Conservation (phyloP, 495 filamentous ascomycete species). For the Podospora bellae-mahoneyi region DNA sequence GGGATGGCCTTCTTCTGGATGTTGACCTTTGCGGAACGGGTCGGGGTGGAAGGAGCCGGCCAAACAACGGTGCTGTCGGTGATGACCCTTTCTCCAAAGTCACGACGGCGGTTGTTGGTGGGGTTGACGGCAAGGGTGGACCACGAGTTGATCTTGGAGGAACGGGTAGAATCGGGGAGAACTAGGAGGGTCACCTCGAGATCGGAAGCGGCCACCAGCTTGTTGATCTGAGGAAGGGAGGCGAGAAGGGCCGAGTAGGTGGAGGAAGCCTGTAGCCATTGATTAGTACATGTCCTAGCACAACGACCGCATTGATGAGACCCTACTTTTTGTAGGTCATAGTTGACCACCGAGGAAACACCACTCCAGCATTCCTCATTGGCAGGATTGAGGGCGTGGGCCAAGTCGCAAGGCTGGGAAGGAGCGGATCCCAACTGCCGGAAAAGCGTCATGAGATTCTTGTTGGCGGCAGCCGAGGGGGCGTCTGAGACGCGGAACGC, state of each 20-base stretch:
- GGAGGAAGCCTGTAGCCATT: constrained; percentile 27
- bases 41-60: constrained; percentile 22
- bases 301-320: not conserved
- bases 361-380: constrained; percentile 46
- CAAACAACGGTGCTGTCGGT: constrained; percentile 22
- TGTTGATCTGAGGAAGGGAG: constrained; percentile 34
- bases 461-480: constrained; percentile 39
- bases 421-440: constrained; percentile 25
- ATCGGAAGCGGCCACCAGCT: constrained; percentile 35
- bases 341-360: constrained; percentile 42
- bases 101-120: constrained; percentile 38
- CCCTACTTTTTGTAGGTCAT: constrained; percentile 40
- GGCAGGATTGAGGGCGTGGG: constrained; percentile 41
- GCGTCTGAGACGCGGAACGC: constrained; percentile 43
- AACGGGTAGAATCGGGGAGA: constrained; percentile 39
- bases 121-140: constrained; percentile 28
- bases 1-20: constrained; percentile 37
- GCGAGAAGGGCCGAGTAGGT: constrained; percentile 31
- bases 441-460: constrained; percentile 32
- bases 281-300: not conserved
- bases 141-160: constrained; percentile 35
- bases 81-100: constrained; percentile 34
- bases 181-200: constrained; percentile 48
- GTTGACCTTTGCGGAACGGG: constrained; percentile 16
- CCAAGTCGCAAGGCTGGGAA: constrained; percentile 36